Percentiles rank a stretch among this genome's conserved stretches.
phyloP scores from a whole-genome alignment of 805 yeast genomes.

The Torulaspora delbrueckii region DNA sequence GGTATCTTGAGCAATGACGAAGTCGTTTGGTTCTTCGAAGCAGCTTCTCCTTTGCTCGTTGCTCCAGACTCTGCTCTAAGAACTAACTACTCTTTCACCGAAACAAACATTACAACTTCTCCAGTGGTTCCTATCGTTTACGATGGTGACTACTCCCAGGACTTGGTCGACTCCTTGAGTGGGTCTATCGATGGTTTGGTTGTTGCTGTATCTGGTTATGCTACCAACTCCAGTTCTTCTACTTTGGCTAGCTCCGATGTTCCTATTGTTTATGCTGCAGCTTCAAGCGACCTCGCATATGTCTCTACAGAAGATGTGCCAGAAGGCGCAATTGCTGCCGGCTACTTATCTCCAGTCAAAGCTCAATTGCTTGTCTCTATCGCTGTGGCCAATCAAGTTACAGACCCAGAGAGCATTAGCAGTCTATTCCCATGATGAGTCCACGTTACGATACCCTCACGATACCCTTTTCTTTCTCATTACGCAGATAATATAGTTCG shows the following conservation, averaged over 20 bases:
- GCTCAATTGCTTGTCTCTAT: slow-evolving; percentile 31
- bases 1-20: slow-evolving; percentile 22
- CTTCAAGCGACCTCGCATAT: slow-evolving; percentile 16
- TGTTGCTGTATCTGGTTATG: slow-evolving; percentile 19
- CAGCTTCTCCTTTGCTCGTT: slow-evolving; percentile 21
- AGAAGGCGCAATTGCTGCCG: slow-evolving; percentile 28
- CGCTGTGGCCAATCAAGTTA: slow-evolving; percentile 29
- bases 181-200: slow-evolving; percentile 25
- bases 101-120: slow-evolving; percentile 20
- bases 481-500: slow-evolving; percentile 2
- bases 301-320: slow-evolving; percentile 22
- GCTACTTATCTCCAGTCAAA: slow-evolving; percentile 31
- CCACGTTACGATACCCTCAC: neutral
- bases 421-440: slow-evolving; percentile 10
- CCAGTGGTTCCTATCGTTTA: slow-evolving; percentile 28
- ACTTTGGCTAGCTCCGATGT: slow-evolving; percentile 12
- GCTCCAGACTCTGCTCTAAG: slow-evolving; percentile 21
- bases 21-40: slow-evolving; percentile 27
- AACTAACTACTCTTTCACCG: slow-evolving; percentile 11
- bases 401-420: slow-evolving; percentile 1
- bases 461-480: neutral
- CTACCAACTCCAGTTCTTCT: slow-evolving; percentile 20
- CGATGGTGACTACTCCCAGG: slow-evolving; percentile 23
- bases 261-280: slow-evolving; percentile 32
- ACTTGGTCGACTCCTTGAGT: slow-evolving; percentile 16